Evolutionary conservation across 306 rosid species (phyloP), one percentile per base, ranked within the genome.

Genomic region (Vigna unguiculata): DNA sequence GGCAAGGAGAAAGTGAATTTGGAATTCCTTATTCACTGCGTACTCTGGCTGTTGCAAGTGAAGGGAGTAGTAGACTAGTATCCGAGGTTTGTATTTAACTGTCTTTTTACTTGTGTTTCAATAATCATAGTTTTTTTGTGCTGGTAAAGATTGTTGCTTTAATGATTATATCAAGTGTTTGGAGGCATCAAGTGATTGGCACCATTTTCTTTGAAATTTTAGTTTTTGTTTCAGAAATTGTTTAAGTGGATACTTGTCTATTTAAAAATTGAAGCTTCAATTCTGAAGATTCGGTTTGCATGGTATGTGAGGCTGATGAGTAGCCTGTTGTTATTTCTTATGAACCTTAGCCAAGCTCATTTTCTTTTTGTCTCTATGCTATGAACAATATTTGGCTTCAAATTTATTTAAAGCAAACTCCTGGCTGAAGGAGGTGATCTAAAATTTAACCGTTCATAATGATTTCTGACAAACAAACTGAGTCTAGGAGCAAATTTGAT

Each of bases 11-110:
- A 61, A 63, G 77, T 72, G 90, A 82, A 55, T 80, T 87, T 74
- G 97, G 93, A 79, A 66, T 90, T 74, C 96, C 91, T 11, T 87
- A 88, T 84, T 88, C 96, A 24, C 74, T 92, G 17, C 88, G 93
- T 60, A 4, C 81, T 32, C 83, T 88, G 80, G 91, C 90, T 77
- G 76, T 85, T 58, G 84, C 83, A 0, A 49, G 90, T 63, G 97
- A 90, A 75, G 93, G 93, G 73, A 90, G 73, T 65, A 80, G 83
- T 83, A 87, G 97, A 83, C 87, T 90, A 64, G 91, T 88, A 59
- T 92, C 97, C 9, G 97, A 92, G 96, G 97, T 92, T 1, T 78
- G 91, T 71, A 45, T 71, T 63, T 19, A 46, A 75, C 62, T 78
- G 79, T 74, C 21, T 71, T 75, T 53, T n/a, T 72, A 63, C 68